phyloP scores from a whole-genome alignment of 768 basidiomycete species.

The Calocybe cyanea region DNA sequence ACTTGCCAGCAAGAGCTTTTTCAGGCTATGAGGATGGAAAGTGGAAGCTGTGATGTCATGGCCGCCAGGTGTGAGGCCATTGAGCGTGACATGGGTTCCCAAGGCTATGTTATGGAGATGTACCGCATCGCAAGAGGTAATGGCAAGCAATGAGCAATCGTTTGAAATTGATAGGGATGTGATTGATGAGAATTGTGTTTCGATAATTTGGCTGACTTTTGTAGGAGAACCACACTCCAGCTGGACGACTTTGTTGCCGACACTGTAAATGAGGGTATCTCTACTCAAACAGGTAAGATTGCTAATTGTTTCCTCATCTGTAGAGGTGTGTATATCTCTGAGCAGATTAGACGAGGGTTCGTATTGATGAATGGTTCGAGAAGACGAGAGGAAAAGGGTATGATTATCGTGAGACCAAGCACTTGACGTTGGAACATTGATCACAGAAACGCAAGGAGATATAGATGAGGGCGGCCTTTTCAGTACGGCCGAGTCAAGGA shows the following conservation, averaged over 20 bases:
- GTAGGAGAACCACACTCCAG: constrained; percentile 42
- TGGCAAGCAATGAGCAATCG: constrained; percentile 54
- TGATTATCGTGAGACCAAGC: constrained; percentile 58
- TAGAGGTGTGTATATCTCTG: constrained; percentile 36
- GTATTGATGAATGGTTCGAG: constrained; percentile 48
- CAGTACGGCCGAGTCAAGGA: constrained; percentile 44
- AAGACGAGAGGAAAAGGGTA: constrained; percentile 50
- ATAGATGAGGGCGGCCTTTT: constrained; percentile 41
- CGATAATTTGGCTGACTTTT: constrained; percentile 45
- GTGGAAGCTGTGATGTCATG: constrained; percentile 43
- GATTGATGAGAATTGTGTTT: constrained; percentile 46
- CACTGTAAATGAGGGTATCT: constrained; percentile 43
- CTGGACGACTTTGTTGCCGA: constrained; percentile 42
- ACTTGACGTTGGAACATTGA: constrained; percentile 32
- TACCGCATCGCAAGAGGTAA: constrained; percentile 46
- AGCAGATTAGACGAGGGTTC: constrained; percentile 42
- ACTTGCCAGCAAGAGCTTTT: constrained; percentile 51
- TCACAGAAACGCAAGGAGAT: constrained; percentile 34
- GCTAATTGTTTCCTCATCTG: constrained; percentile 25
- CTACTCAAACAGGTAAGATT: constrained; percentile 32
- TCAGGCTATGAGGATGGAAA: constrained; percentile 65
- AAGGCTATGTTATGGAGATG: constrained; percentile 59
- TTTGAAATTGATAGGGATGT: constrained; percentile 56
- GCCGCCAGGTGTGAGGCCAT: constrained; percentile 41
- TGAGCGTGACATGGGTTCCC: constrained; percentile 50